These are phyloP conservation scores for Xylaria sp. DNA, from an alignment of 2,329 filamentous ascomycete species.

Conservation along the genomic window DNA sequence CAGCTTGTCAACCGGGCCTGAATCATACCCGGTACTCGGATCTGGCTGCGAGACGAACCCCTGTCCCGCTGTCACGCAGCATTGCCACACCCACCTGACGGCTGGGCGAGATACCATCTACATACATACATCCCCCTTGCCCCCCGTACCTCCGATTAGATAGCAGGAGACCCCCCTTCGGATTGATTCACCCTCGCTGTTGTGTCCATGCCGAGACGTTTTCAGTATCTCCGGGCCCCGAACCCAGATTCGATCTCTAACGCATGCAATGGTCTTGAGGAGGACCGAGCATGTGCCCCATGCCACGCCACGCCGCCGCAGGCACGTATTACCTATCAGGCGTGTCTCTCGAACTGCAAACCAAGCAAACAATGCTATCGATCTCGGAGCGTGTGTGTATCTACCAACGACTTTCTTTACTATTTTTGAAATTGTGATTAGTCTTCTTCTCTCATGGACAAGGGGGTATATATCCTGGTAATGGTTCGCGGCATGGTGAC, in stretches of 20 bases:
- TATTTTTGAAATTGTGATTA: background rate
- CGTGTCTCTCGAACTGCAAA: background rate
- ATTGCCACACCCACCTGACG: constrained; percentile 14
- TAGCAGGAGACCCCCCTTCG: background rate
- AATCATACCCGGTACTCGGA: constrained; percentile 17
- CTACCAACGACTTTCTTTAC: too few relatives aligned
- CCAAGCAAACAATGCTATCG: background rate
- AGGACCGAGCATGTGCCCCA: background rate
- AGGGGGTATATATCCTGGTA: background rate
- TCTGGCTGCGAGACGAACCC: constrained; percentile 3
- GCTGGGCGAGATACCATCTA: background rate
- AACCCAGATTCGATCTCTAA: background rate
- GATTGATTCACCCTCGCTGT: background rate
- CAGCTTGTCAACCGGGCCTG: background rate
- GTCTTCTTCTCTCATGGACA: background rate
- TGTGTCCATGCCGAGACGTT: background rate
- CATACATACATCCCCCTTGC: background rate
- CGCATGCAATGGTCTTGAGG: constrained; percentile 1
- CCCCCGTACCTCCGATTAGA: background rate
- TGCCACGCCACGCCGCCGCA: background rate
- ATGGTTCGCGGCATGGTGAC: background rate
- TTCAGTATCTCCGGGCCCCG: background rate
- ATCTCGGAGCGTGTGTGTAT: background rate
- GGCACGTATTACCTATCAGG: background rate
- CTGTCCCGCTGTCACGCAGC: background rate